Percentiles rank a stretch among this genome's conserved stretches.
phyloP scores from a whole-genome alignment of 352 stramenopile species.

The Globisporangium mamillatum region DNA sequence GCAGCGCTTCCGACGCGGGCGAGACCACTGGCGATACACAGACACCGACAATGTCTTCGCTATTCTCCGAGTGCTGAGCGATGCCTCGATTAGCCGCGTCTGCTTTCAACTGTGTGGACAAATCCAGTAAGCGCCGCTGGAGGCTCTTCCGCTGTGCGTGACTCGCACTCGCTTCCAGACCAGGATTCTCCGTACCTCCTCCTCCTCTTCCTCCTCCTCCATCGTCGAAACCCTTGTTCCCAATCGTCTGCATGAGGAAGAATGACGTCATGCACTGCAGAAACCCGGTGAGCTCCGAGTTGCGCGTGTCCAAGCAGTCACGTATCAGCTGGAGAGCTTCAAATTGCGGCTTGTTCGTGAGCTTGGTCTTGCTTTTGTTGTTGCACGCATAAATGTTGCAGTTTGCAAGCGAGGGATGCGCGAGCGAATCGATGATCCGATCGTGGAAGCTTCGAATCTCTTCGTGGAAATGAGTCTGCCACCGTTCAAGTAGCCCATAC shows the following conservation, averaged over 20 bases:
- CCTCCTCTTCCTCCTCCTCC: neutral
- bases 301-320: neutral
- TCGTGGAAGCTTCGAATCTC: conserved; percentile 23
- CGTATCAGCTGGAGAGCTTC: conserved; percentile 1
- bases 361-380: conserved; percentile 13
- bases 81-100: neutral
- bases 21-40: neutral
- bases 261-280: conserved; percentile 19
- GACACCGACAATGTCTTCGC: neutral
- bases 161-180: neutral
- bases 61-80: neutral
- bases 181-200: neutral
- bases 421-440: conserved; percentile 6
- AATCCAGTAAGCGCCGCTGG: conserved; percentile 4
- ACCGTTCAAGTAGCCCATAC: conserved; percentile 23
- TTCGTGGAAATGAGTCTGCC: conserved; percentile 30
- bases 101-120: conserved; percentile 6
- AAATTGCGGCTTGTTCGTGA: conserved; percentile 8
- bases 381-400: conserved; percentile 17
- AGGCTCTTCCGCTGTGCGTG: neutral
- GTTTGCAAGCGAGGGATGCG: neutral
- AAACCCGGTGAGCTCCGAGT: neutral
- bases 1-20: conserved; percentile 9
- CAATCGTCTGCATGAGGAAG: conserved; percentile 15
- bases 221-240: neutral